Evolutionary conservation across 2,329 filamentous ascomycete genomes (phyloP).

Genomic region (Myriangium duriaei): DNA sequence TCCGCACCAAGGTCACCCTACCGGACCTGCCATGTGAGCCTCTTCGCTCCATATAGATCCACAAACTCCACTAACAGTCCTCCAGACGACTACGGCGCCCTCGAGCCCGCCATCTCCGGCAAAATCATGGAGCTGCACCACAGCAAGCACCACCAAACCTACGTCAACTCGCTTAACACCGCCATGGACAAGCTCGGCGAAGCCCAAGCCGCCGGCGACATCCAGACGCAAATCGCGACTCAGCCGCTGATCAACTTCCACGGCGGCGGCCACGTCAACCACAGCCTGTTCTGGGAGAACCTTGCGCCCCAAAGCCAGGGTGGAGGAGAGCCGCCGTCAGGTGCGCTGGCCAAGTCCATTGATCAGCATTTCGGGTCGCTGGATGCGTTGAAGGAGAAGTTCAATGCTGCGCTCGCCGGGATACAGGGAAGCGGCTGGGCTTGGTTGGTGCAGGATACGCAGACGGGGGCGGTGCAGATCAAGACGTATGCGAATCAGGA

Average conservation of each 20-base stretch:
- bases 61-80: not conserved
- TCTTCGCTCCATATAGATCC: slow-evolving; percentile 1
- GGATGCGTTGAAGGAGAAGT: slow-evolving; percentile 48
- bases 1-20: slow-evolving; percentile 80
- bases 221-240: slow-evolving; percentile 41
- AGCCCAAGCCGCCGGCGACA: slow-evolving; percentile 41
- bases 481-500: slow-evolving; percentile 78
- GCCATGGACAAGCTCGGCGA: slow-evolving; percentile 58
- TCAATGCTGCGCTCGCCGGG: slow-evolving; percentile 50
- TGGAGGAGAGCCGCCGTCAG: slow-evolving; percentile 51
- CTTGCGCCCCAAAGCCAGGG: slow-evolving; percentile 54
- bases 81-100: slow-evolving; percentile 86
- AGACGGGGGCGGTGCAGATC: slow-evolving; percentile 48
- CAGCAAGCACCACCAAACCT: slow-evolving; percentile 88
- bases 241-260: slow-evolving; percentile 53
- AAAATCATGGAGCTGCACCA: slow-evolving; percentile 97
- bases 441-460: slow-evolving; percentile 50
- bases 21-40: slow-evolving; percentile 69
- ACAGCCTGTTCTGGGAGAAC: slow-evolving; percentile 59
- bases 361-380: slow-evolving; percentile 47
- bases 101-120: slow-evolving; percentile 72
- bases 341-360: slow-evolving; percentile 45
- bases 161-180: slow-evolving; percentile 79
- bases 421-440: slow-evolving; percentile 56
- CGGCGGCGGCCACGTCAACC: slow-evolving; percentile 55